Evolutionary conservation across 1,284 basidiomycete genomes (phyloP).

Genomic region (Fistulina hepatica): DNA sequence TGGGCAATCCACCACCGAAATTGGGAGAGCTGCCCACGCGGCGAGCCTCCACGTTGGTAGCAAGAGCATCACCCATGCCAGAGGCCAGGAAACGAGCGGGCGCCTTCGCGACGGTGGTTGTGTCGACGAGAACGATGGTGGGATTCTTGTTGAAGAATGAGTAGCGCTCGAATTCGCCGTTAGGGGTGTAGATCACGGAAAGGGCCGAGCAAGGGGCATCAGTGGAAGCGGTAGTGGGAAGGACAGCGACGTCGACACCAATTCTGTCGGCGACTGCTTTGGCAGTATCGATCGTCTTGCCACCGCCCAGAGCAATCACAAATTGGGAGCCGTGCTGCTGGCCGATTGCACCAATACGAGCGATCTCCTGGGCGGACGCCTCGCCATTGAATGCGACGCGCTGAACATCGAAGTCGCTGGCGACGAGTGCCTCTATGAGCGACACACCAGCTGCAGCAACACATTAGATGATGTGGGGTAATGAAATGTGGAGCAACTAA

Average conservation of each 20-base stretch:
- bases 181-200: constrained; percentile 24
- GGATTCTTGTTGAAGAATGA: constrained; percentile 26
- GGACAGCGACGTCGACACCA: constrained; percentile 20
- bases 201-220: constrained; percentile 27
- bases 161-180: constrained; percentile 26
- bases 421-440: neutral
- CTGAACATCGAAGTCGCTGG: constrained; percentile 21
- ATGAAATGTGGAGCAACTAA: constrained; percentile 10
- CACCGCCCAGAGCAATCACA: constrained; percentile 26
- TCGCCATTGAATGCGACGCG: constrained; percentile 22
- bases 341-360: constrained; percentile 18
- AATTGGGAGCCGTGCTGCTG: constrained; percentile 18
- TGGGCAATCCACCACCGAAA: constrained; percentile 25
- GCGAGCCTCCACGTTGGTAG: constrained; percentile 27
- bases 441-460: neutral
- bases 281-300: constrained; percentile 26
- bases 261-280: constrained; percentile 24
- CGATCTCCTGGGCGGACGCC: constrained; percentile 23
- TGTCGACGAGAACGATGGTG: constrained; percentile 25
- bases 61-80: constrained; percentile 27
- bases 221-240: constrained; percentile 27
- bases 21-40: constrained; percentile 21
- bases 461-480: neutral
- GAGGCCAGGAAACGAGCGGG: constrained; percentile 25
- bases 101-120: constrained; percentile 23